phyloP scores from a whole-genome alignment of 306 rosid genomes.

The Lagenaria siceraria region DNA sequence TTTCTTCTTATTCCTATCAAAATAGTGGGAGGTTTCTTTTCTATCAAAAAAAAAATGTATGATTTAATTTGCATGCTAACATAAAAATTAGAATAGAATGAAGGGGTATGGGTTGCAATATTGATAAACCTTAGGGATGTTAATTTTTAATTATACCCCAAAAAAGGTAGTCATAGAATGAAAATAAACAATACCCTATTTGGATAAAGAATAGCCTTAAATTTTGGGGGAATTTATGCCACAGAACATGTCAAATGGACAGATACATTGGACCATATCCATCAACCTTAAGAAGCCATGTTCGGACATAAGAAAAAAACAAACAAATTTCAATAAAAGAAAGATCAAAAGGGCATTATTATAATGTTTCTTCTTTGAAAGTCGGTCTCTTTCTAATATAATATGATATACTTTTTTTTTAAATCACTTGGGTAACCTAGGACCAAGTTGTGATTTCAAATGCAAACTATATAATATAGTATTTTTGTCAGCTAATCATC shows the following conservation, averaged over 20 bases:
- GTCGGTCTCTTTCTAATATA: not conserved
- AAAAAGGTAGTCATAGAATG: not conserved
- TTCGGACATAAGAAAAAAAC: not conserved
- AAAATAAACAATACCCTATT: not conserved
- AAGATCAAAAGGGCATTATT: not conserved
- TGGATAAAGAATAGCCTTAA: not conserved
- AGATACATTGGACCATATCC: slow-evolving; percentile 1
- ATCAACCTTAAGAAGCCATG: slow-evolving; percentile 1
- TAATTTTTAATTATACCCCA: not conserved
- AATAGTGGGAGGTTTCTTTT: no score
- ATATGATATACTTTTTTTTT: not conserved
- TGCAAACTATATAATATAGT: not conserved
- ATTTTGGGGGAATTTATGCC: slow-evolving; percentile 2
- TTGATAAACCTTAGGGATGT: not conserved
- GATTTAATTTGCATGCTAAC: no score
- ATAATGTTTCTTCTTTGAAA: not conserved
- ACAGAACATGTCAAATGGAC: not conserved
- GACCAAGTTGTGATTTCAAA: not conserved
- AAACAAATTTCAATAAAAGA: not conserved
- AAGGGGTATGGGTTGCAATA: not conserved
- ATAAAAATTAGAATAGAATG: no score
- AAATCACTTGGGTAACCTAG: not conserved
- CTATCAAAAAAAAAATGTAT: no score
- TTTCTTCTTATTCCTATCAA: no score
- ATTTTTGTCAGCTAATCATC: not conserved